Base-by-base conservation (phyloP, 2,329 filamentous ascomycete genomes). In the Alternaria triticimaculans region DNA sequence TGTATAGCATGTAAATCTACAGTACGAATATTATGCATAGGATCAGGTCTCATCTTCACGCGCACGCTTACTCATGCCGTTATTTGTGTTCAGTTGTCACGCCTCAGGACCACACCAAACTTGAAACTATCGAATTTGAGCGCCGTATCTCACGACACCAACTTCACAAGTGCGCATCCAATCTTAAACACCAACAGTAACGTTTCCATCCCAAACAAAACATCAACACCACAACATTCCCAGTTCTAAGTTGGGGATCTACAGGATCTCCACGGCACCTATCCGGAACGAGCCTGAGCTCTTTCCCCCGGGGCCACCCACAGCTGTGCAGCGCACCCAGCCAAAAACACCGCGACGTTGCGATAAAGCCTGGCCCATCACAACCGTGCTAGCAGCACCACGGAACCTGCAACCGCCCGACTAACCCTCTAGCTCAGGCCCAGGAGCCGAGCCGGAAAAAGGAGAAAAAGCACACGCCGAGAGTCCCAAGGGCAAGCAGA, bases 11-110 rank as follows among this genome's bases (percentile, higher is more conserved):
- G 26, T 55, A 43, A 53, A 37, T 53, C 28, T 41, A 53, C 30
- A 53, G 37, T 33, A 55, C 53, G 23, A 55, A 44, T 26, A 23
- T 44, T 18, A 45, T 62, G 49, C 59, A 56, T 20, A 59, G 49
- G 33, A 56, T 46, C 30, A 50, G 23, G 12, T 33, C 26, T 51
- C 28, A 20, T 14, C 28, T 21, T 51, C 33, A 55, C 5, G 15
- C 15, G 15, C 43, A 30, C 23, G 53, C 14, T 28, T 25, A 18
- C 23, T 37, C 25, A 28, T 15, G 26, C 18, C 53, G 25, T 45
- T 15, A 11, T 26, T 46, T 21, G 18, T 26, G 37, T 21, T 46
- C 37, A 25, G 11, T 26, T 21, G 23, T 30, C 26, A 44, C n/a
- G 33, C 23, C 25, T 25, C 37, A 33, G 44, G 4, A 14, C 21